These are phyloP conservation scores for Tothia fuscella DNA, from an alignment of 2,329 filamentous ascomycete genomes.

Conservation along the genomic window DNA sequence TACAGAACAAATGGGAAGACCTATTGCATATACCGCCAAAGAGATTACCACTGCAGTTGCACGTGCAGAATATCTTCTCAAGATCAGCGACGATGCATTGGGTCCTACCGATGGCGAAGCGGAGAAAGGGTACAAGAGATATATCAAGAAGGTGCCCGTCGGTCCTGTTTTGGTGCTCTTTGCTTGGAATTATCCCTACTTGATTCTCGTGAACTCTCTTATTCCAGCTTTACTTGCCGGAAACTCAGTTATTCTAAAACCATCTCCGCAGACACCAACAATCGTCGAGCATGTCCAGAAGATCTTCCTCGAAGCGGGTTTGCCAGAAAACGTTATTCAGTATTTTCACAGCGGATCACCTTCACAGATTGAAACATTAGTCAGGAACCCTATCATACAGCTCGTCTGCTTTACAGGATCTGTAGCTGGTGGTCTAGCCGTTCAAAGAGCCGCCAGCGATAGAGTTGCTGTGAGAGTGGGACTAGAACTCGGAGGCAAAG, in stretches of 20 bases:
- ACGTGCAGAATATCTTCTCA: conserved; percentile 74
- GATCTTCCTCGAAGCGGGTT: conserved; percentile 66
- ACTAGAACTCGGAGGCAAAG: conserved; percentile 87
- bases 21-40: conserved; percentile 73
- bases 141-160: conserved; percentile 76
- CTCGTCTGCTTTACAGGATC: conserved; percentile 91
- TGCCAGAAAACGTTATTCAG: conserved; percentile 75
- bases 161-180: conserved; percentile 84
- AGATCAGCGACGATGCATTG: conserved; percentile 67
- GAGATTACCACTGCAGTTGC: conserved; percentile 79
- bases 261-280: conserved; percentile 87
- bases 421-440: conserved; percentile 72
- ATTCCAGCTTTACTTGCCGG: conserved; percentile 84
- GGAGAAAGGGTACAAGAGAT: conserved; percentile 82
- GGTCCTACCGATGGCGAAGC: conserved; percentile 70
- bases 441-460: conserved; percentile 74
- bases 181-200: conserved; percentile 95
- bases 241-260: conserved; percentile 87
- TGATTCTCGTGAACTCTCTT: conserved; percentile 85
- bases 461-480: conserved; percentile 70
- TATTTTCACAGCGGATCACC: conserved; percentile 84
- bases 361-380: conserved; percentile 61
- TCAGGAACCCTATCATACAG: conserved; percentile 63
- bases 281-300: conserved; percentile 73
- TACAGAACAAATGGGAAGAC: conserved; percentile 89